Conservation (phyloP, 2,329 filamentous ascomycete genomes). For the Tolypocladium tropicale region DNA sequence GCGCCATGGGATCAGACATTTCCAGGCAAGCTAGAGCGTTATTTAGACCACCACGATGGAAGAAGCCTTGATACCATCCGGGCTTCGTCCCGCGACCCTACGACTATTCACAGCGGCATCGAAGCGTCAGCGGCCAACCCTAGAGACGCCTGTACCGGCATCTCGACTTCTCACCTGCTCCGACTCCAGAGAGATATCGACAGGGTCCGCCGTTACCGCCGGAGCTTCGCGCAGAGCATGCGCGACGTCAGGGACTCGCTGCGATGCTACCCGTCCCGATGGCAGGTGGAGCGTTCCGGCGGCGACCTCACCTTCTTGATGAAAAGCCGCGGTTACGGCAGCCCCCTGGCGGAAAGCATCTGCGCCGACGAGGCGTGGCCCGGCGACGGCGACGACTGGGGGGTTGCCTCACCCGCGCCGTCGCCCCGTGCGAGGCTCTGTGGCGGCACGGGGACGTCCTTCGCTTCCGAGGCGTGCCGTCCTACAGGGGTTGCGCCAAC, state of each 20-base stretch:
- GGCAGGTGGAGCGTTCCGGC: background rate
- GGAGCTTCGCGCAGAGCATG: background rate
- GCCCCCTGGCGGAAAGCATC: slow-evolving; percentile 10
- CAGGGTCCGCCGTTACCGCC: background rate
- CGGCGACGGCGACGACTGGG: slow-evolving; percentile 6
- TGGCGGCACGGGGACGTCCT: background rate
- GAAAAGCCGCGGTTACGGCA: slow-evolving; percentile 12
- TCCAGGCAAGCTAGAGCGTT: background rate
- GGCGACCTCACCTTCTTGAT: slow-evolving; percentile 3
- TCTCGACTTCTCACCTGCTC: background rate
- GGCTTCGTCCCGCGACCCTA: background rate
- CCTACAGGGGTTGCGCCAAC: background rate
- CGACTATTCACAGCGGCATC: background rate
- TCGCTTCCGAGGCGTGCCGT: background rate
- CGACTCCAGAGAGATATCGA: background rate
- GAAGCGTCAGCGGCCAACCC: background rate
- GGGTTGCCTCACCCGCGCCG: background rate
- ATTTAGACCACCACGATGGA: slow-evolving; percentile 1
- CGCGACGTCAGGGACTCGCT: background rate
- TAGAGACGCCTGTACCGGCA: too few relatives aligned
- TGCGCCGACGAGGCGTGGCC: slow-evolving; percentile 9
- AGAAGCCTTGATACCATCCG: background rate
- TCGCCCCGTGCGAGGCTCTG: background rate
- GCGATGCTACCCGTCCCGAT: background rate
- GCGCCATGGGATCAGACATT: background rate